phyloP scores from a whole-genome alignment of 2,329 filamentous ascomycete genomes.

The Claviceps cyperi region DNA sequence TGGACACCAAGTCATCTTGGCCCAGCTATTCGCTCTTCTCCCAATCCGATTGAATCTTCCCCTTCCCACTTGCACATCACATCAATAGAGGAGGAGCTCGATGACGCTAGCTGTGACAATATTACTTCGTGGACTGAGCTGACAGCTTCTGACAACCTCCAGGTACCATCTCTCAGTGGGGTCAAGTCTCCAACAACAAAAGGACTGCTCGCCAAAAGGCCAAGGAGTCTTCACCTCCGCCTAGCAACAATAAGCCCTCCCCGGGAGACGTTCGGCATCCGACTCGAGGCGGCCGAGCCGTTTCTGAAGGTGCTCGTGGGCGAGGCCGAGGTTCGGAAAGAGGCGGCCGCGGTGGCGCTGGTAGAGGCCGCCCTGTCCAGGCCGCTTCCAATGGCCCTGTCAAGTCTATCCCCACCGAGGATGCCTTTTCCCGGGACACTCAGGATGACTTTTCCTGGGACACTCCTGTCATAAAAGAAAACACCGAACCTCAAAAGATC shows the following conservation, averaged over 20 bases:
- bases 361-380: conserved; percentile 48
- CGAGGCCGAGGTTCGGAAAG: conserved; percentile 49
- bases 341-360: conserved; percentile 35
- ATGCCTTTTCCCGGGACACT: conserved; percentile 41
- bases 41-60: too few relatives aligned
- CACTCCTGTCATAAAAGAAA: too few relatives aligned
- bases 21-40: too few relatives aligned
- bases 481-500: too few relatives aligned
- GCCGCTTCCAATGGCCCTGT: conserved; percentile 46
- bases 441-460: too few relatives aligned
- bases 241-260: conserved; percentile 32
- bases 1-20: too few relatives aligned
- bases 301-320: conserved; percentile 47
- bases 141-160: conserved; percentile 8
- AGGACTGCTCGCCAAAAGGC: conserved; percentile 64
- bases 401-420: conserved; percentile 54
- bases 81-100: too few relatives aligned
- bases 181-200: conserved; percentile 67
- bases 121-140: conserved; percentile 3
- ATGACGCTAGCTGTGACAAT: too few relatives aligned
- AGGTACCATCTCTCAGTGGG: conserved; percentile 74
- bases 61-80: too few relatives aligned
- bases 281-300: conserved; percentile 46
- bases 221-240: conserved; percentile 44
- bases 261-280: conserved; percentile 28